These are phyloP conservation scores for Camellia japonica DNA, from an alignment of 148 eudicot genomes.

Conservation along the genomic window DNA sequence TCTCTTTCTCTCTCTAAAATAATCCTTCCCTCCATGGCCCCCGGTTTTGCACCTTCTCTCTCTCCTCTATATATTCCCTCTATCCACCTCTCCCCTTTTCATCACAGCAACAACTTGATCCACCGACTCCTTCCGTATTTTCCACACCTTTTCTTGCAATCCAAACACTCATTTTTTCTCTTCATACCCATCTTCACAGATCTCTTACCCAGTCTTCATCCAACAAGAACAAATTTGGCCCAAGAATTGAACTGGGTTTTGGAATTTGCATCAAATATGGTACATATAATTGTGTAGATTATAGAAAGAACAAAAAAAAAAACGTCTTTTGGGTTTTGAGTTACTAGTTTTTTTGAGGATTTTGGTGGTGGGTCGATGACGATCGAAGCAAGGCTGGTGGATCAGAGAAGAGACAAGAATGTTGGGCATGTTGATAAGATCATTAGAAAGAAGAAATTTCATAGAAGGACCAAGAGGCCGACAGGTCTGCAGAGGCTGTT, in stretches of 20 bases:
- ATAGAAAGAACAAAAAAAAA: no score
- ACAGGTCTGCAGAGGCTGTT: conserved; percentile 52
- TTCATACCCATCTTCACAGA: conserved; percentile 18
- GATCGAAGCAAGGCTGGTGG: conserved; percentile 35
- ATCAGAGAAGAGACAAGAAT: conserved; percentile 22
- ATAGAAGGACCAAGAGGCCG: conserved; percentile 20
- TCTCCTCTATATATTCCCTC: conserved; percentile 13
- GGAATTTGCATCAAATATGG: background rate
- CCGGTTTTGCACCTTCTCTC: conserved; percentile 27
- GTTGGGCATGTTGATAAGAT: conserved; percentile 26
- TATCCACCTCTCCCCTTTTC: background rate
- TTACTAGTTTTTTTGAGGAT: background rate
- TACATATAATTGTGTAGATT: background rate
- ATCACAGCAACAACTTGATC: background rate
- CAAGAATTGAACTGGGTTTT: background rate
- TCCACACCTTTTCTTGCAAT: background rate
- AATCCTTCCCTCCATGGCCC: conserved; percentile 37
- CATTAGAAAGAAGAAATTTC: conserved; percentile 43
- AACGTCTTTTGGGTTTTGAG: no score
- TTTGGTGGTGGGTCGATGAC: conserved; percentile 16
- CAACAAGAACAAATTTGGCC: background rate
- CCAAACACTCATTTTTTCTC: background rate
- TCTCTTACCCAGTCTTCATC: background rate
- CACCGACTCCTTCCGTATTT: background rate
- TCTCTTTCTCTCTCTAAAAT: conserved; percentile 1